Base-by-base conservation (phyloP, 208 protist genomes). In the Crithidia brevicula region DNA sequence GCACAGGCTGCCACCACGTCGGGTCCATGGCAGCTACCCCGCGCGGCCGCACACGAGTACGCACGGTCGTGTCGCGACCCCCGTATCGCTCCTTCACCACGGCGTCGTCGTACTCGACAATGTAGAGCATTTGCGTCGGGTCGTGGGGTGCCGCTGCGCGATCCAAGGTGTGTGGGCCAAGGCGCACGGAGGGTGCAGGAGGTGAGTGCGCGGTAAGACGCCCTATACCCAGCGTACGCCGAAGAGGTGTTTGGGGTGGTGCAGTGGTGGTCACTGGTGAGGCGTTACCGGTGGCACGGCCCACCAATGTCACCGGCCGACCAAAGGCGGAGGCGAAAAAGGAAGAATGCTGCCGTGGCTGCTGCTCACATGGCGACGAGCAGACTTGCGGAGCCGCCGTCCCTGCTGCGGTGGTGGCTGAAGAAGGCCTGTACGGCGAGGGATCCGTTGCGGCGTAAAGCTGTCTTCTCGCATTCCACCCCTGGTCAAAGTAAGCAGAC, bases 81-180 rank as follows among this genome's bases (percentile, higher is more conserved):
- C 16, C 20, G n/a, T n/a, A n/a, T n/a, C 13, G 43, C n/a, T 15
- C 3, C 28, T 28, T 18, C 5, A 43, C 47, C 22, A n/a, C 66
- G 2, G 22, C 16, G 59, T 83, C 82, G 46, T 75, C 51, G 77
- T 88, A 86, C 59, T 91, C 85, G 64, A 86, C 76, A 31, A 85
- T 84, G 62, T 57, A 81, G 18, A 82, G 57, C 18, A 33, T 42
- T 0, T 51, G 33, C 20, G 16, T 34, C 2, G 36, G 23, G 42
- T 36, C 18, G 31, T n/a, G n/a, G n/a, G 53, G 8, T 42, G 51
- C 31, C 20, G 53, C 2, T 0, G 53, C 20, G 27, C 11, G 9
- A 18, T 23, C 33, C 11, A 18, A 31, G 22, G 20, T 5, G 11
- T 38, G 51, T 4, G 31, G 18, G 16, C 11, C 53, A 22, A n/a